Evolutionary conservation across 1,139 yeast genomes (phyloP).

Genomic region (Diutina neorugosa): DNA sequence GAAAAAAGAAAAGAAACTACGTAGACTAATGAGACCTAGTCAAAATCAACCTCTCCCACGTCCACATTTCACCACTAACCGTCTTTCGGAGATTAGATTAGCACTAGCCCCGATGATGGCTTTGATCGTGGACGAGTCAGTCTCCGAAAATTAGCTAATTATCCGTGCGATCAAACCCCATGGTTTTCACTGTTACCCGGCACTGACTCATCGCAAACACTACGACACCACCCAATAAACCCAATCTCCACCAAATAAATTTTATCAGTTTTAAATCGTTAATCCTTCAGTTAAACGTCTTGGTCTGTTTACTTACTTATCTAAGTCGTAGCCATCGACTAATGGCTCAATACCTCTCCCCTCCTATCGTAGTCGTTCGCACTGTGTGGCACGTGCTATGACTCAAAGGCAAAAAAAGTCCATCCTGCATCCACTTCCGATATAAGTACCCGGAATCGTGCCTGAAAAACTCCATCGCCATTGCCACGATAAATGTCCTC

Average conservation of each 20-base stretch:
- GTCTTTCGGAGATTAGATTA: too few relatives aligned
- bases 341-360: too few relatives aligned
- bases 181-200: background rate
- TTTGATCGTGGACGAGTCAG: background rate
- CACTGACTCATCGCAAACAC: background rate
- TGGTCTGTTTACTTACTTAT: too few relatives aligned
- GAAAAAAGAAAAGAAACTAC: too few relatives aligned
- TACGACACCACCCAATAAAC: background rate
- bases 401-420: background rate
- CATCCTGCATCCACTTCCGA: background rate
- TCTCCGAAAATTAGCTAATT: background rate
- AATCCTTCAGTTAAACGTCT: too few relatives aligned
- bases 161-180: background rate
- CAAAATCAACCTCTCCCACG: too few relatives aligned
- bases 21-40: too few relatives aligned
- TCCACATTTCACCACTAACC: too few relatives aligned
- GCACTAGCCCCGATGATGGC: too few relatives aligned
- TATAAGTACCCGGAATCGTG: background rate
- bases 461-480: background rate
- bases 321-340: too few relatives aligned
- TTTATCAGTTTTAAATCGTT: background rate
- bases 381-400: conserved; percentile 4
- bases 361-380: background rate
- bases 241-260: background rate
- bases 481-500: background rate